Base-by-base conservation (phyloP, 2,329 filamentous ascomycete species). In the Sporothrix protearum region DNA sequence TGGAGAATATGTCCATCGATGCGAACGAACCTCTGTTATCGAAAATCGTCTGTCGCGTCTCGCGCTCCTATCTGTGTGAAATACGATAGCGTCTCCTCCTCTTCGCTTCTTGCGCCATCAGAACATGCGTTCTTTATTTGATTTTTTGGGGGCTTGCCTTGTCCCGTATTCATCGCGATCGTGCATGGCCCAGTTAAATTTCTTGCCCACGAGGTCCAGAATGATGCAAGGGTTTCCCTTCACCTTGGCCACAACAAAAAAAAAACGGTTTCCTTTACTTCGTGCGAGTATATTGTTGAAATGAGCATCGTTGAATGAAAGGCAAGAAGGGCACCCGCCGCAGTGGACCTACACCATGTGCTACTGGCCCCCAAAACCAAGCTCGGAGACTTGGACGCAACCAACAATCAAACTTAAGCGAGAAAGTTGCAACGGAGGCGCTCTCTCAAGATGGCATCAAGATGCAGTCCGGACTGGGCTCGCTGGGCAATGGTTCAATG, bases 341-440 rank as follows among this genome's bases (percentile, higher is more conserved):
- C 59, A 22, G 59, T 63, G 59, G 59, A 25, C 36, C 36, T 42
- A 12, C n/a, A n/a, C 36, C 36, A 63, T 63, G n/a, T 63, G 59
- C 36, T 25, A 42, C 36, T 39, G 33, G 57, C 3, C 59, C 59
- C 30, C 36, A 9, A 61, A 61, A 39, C 33, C n/a, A 25, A 25
- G 33, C 14, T 47, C 19, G 42, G 42, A 16, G 42, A 10, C n/a
- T n/a, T n/a, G n/a, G n/a, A n/a, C n/a, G 47, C 47, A 22, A n/a
- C 30, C 9, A 63, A 45, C 19, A 61, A 61, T 61, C 55, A 61
- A 61, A 39, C 55, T 28, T 42, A 14, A 63, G 59, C 59, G 36
- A 63, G 36, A 28, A 12, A 16, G 22, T 22, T 8, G n/a, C 59
- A 36, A 55, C 51, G 25, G 51, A 8, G 4, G n/a, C n/a, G n/a